A percentile compares a stretch with the other conserved stretches of the same genome.
Evolutionary conservation across 805 yeast genomes (phyloP).

Genomic region (Martiniozyma abietophila): DNA sequence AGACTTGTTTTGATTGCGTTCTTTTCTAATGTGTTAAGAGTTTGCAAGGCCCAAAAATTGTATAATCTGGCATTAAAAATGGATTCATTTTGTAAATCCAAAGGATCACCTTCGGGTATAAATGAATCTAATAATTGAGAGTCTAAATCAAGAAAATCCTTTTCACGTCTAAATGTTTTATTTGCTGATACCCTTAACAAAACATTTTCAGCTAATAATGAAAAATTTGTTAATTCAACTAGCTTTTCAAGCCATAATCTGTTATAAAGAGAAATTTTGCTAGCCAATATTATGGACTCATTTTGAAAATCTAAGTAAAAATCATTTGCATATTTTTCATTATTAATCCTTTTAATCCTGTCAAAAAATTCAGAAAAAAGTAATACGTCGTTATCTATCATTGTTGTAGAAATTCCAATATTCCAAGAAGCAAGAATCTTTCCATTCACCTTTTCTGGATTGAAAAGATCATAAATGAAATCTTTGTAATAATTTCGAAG

Average conservation of each 20-base stretch:
- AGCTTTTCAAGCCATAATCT: constrained; percentile 3
- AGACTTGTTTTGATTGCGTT: constrained; percentile 10
- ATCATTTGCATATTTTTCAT: neutral
- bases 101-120: constrained; percentile 9
- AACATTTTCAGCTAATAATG: constrained; percentile 2
- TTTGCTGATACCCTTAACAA: constrained; percentile 4
- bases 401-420: constrained; percentile 2
- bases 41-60: constrained; percentile 6
- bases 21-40: constrained; percentile 12
- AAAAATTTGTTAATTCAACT: neutral
- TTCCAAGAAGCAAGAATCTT: constrained; percentile 1
- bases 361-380: constrained; percentile 4
- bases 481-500: neutral
- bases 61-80: constrained; percentile 6
- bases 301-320: neutral
- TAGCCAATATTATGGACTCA: neutral
- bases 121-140: constrained; percentile 12
- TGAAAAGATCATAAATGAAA: constrained; percentile 2
- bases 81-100: neutral
- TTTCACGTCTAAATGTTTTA: neutral
- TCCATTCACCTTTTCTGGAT: too few species aligned
- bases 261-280: constrained; percentile 1
- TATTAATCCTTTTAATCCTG: constrained; percentile 1
- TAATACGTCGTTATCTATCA: neutral
- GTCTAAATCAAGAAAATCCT: constrained; percentile 2